phyloP scores from a whole-genome alignment of 176 grass and related monocot species.

The Chloris gayana region DNA sequence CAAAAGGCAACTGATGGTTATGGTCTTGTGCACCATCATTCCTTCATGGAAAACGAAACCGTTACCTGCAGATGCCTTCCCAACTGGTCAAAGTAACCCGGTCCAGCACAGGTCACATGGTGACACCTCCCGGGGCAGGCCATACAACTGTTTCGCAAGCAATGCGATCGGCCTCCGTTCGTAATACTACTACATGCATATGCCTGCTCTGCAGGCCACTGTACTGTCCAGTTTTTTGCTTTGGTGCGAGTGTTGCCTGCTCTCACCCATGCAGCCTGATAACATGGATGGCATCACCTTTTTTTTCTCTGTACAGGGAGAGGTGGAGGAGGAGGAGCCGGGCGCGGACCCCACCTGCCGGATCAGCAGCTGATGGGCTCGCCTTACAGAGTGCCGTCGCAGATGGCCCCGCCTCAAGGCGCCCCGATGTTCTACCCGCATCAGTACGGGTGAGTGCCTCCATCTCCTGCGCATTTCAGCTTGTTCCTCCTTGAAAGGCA shows the following conservation, averaged over 20 bases:
- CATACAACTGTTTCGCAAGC: conserved; percentile 36
- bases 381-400: conserved; percentile 51
- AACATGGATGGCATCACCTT: conserved; percentile 22
- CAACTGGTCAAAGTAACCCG: conserved; percentile 32
- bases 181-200: not conserved
- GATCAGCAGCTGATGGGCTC: conserved; percentile 42
- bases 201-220: conserved; percentile 21
- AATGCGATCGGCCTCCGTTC: not conserved
- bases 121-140: conserved; percentile 9
- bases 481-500: not conserved
- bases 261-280: conserved; percentile 1
- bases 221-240: conserved; percentile 26
- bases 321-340: conserved; percentile 35
- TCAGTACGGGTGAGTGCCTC: conserved; percentile 56
- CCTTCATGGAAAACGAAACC: not conserved
- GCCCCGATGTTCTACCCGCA: conserved; percentile 39
- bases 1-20: not conserved
- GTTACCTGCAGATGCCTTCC: not conserved
- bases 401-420: conserved; percentile 44
- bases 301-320: conserved; percentile 42
- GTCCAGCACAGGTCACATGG: conserved; percentile 47
- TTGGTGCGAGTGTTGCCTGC: conserved; percentile 28
- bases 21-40: not conserved
- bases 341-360: conserved; percentile 35
- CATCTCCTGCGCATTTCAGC: not conserved